Evolutionary conservation across 2,329 filamentous ascomycete species (phyloP), one percentile per base, ranked within the genome.

Genomic region (Venturia carpophila): DNA sequence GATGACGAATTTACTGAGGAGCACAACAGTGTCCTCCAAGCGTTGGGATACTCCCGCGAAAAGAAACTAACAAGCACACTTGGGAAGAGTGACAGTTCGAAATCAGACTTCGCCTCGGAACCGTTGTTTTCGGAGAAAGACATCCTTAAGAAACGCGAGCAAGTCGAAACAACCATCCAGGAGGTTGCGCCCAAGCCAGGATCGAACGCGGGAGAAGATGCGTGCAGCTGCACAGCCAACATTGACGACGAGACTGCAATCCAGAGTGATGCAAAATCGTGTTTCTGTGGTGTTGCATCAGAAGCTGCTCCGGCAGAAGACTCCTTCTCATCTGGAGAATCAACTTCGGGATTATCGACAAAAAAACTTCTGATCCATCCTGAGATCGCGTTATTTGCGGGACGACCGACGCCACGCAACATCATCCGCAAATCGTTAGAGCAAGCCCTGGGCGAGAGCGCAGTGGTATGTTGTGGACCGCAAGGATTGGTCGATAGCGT

Each of bases 381-480:
- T 49, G 71, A 68, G 63, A 71, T 75, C 67, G 67, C 70, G 5
- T 66, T 83, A 6, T 68, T 80, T 55, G 75, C 79, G 2, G 83
- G 84, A 11, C 79, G 85, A 5, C 85, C 85, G 0, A 74, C 79
- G 27, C 74, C 81, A 4, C 75, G 75, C 21, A 76, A 75, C 19
- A 78, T 87, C 64, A 82, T 87, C 30, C 77, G 81, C 37, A 79
- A 79, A 60, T 76, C 79, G 0, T 76, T 88, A 0, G 85, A 88
- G 71, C 76, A 79, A 60, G 85, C 85, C 0, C 72, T 79, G 15
- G 86, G 86, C 2, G 86, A 89, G 73, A 85, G 80, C 41, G 84
- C 82, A 0, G 82, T 88, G 0, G 80, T 87, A 1, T 84, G 84
- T 0, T 88, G 86, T 69, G 86, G 86, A 17, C 84, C 84, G 0